These are phyloP conservation scores for Lasiodiplodia hormozganensis DNA, from an alignment of 2,329 filamentous ascomycete genomes.

Conservation along the genomic window DNA sequence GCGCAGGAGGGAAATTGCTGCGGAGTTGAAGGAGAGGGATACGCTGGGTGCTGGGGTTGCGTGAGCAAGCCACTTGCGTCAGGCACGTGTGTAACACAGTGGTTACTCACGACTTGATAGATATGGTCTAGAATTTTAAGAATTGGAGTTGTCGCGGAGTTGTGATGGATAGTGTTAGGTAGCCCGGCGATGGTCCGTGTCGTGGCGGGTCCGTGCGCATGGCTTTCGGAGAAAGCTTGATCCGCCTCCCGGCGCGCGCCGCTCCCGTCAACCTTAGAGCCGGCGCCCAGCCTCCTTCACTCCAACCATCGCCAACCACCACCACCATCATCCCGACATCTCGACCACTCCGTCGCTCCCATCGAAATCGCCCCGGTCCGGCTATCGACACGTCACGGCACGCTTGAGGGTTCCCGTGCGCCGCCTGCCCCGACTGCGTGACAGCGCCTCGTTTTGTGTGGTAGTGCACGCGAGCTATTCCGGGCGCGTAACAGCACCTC, in stretches of 20 bases:
- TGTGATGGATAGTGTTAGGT: not conserved
- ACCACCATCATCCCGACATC: not conserved
- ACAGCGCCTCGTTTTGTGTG: slow-evolving; percentile 10
- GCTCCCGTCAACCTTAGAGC: not conserved
- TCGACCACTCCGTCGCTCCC: not conserved
- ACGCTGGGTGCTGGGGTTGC: not conserved
- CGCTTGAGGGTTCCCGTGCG: slow-evolving; percentile 13
- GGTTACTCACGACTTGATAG: no score
- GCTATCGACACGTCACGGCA: not conserved
- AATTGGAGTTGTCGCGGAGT: not conserved
- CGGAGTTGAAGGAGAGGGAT: slow-evolving; percentile 36
- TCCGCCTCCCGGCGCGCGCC: not conserved
- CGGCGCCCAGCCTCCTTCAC: slow-evolving; percentile 1
- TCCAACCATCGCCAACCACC: not conserved
- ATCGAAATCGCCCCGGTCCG: not conserved
- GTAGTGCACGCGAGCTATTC: not conserved
- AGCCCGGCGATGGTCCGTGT: not conserved
- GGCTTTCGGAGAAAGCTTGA: not conserved
- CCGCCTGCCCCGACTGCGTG: slow-evolving; percentile 9
- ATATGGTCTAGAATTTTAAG: no score
- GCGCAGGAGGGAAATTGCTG: slow-evolving; percentile 32
- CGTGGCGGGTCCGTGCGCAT: not conserved
- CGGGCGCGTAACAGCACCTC: slow-evolving; percentile 3
- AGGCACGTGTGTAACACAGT: no score
- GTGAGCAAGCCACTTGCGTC: no score